phyloP scores from a whole-genome alignment of 192 early-diverging fungal species.

The Backusella macrospora region DNA sequence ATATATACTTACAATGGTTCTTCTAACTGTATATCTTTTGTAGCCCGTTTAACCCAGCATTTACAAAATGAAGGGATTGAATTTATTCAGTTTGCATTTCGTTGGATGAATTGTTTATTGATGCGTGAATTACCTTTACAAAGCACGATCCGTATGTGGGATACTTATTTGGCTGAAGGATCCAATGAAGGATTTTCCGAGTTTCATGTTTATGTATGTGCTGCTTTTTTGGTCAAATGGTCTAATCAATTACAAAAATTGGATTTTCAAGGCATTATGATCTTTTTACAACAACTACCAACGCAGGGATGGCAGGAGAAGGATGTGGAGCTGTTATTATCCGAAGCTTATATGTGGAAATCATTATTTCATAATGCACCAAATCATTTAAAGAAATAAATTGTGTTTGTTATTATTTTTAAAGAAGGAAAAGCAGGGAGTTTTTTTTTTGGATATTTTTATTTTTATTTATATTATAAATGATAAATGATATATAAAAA shows the following conservation, averaged over 20 bases:
- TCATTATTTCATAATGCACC: constrained; percentile 91
- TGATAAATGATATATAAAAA: too few relatives aligned
- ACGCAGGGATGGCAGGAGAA: constrained; percentile 85
- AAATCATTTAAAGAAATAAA: constrained; percentile 65
- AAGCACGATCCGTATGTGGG: constrained; percentile 98
- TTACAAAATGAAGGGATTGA: constrained; percentile 89
- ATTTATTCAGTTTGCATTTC: constrained; percentile 98
- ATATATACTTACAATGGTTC: too few relatives aligned
- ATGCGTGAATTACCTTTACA: constrained; percentile 92
- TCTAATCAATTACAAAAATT: constrained; percentile 79
- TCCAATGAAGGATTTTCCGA: constrained; percentile 84
- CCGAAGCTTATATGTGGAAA: constrained; percentile 98
- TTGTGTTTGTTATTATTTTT: background rate
- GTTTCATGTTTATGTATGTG: constrained; percentile 99
- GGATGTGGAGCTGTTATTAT: constrained; percentile 92
- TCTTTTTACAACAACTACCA: constrained; percentile 90
- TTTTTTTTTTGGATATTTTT: too few relatives aligned
- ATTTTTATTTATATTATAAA: too few relatives aligned
- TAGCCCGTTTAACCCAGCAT: constrained; percentile 79
- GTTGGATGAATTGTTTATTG: constrained; percentile 99
- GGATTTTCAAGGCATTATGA: constrained; percentile 94
- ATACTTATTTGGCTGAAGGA: constrained; percentile 93
- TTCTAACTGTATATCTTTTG: constrained; percentile 1
- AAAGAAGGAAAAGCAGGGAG: too few relatives aligned
- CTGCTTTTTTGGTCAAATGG: constrained; percentile 97